These are phyloP conservation scores for Neofusicoccum kwambonambiense DNA, from an alignment of 2,329 filamentous ascomycete species.

Conservation along the genomic window DNA sequence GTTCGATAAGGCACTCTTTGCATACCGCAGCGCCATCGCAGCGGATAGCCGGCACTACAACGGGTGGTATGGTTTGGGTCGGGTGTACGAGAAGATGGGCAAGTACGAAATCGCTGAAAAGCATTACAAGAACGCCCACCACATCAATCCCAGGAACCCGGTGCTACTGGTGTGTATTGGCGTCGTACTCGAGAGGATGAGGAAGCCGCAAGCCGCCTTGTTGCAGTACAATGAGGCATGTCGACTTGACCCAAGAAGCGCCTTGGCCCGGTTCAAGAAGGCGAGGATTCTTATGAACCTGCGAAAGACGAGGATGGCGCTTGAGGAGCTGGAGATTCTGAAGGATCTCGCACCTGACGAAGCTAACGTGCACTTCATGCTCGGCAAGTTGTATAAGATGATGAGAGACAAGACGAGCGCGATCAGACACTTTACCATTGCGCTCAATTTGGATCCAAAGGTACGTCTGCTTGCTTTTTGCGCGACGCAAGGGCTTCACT, in stretches of 20 bases:
- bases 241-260: slow-evolving; percentile 74
- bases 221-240: slow-evolving; percentile 80
- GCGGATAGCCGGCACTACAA: slow-evolving; percentile 92
- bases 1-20: slow-evolving; percentile 87
- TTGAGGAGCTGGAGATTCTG: slow-evolving; percentile 80
- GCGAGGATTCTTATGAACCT: slow-evolving; percentile 81
- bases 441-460: slow-evolving; percentile 94
- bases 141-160: slow-evolving; percentile 91
- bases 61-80: slow-evolving; percentile 88
- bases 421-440: slow-evolving; percentile 93
- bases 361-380: slow-evolving; percentile 90
- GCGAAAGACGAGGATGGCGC: slow-evolving; percentile 66
- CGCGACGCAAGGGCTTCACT: slow-evolving; percentile 11
- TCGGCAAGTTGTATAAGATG: slow-evolving; percentile 72
- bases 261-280: slow-evolving; percentile 89
- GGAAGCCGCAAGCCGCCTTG: slow-evolving; percentile 75
- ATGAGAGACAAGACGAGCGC: slow-evolving; percentile 65
- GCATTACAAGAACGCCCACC: slow-evolving; percentile 83
- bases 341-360: slow-evolving; percentile 92
- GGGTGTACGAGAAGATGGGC: slow-evolving; percentile 84
- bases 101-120: slow-evolving; percentile 88
- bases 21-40: slow-evolving; percentile 81
- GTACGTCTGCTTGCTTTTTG: slow-evolving; percentile 46
- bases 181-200: slow-evolving; percentile 79
- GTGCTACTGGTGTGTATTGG: slow-evolving; percentile 92